Percentiles rank a stretch among this genome's conserved stretches.
Evolutionary conservation across 495 filamentous ascomycete species (phyloP).

Genomic region (Aspergillus nidulans): DNA sequence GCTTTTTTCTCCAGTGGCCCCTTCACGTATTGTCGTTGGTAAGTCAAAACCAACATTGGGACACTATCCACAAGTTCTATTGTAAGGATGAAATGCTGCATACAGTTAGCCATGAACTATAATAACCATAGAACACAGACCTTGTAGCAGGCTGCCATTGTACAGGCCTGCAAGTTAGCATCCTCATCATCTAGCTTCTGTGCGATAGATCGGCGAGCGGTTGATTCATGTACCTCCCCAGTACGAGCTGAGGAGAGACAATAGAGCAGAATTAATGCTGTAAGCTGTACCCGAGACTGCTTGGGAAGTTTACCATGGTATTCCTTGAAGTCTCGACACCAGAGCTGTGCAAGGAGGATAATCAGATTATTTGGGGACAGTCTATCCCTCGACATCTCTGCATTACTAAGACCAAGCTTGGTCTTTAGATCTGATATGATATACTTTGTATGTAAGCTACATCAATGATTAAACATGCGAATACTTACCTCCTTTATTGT

Average conservation of each 20-base stretch:
- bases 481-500: background rate
- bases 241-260: constrained; percentile 8
- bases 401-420: background rate
- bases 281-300: background rate
- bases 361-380: background rate
- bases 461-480: background rate
- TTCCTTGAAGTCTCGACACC: background rate
- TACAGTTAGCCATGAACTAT: background rate
- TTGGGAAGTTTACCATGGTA: background rate
- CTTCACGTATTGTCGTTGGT: constrained; percentile 13
- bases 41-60: constrained; percentile 12
- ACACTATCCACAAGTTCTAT: constrained; percentile 11
- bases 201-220: background rate
- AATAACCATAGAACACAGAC: background rate
- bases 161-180: background rate
- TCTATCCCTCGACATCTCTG: background rate
- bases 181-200: background rate
- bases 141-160: constrained; percentile 4
- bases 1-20: constrained; percentile 6
- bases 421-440: background rate
- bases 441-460: background rate
- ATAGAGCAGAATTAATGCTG: constrained; percentile 8
- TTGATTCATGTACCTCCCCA: constrained; percentile 12
- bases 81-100: constrained; percentile 12
- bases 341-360: constrained; percentile 3